These are phyloP conservation scores for Hypoxylon fuscum DNA, from an alignment of 495 filamentous ascomycete genomes.

Conservation along the genomic window DNA sequence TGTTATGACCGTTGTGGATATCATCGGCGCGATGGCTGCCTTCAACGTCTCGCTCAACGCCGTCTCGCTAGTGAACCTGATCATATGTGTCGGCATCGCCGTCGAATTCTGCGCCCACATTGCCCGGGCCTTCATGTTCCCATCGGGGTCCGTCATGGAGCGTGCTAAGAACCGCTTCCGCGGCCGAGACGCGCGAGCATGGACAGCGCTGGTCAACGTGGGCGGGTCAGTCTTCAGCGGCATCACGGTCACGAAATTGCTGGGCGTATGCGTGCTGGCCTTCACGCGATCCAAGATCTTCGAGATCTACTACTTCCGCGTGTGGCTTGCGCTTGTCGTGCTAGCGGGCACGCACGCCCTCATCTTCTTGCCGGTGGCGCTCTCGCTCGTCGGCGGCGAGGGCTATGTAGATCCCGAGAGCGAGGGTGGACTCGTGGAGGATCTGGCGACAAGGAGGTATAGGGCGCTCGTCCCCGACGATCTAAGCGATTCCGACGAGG, in stretches of 20 bases:
- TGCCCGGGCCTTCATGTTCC: constrained; percentile 95
- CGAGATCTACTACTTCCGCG: constrained; percentile 97
- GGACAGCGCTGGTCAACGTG: constrained; percentile 92
- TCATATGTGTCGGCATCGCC: constrained; percentile 94
- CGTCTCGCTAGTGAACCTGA: constrained; percentile 93
- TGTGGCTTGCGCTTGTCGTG: constrained; percentile 90
- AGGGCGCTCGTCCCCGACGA: constrained; percentile 54
- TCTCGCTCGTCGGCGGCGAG: constrained; percentile 86
- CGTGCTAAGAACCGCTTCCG: constrained; percentile 72
- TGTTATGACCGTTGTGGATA: constrained; percentile 91
- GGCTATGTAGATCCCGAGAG: constrained; percentile 87
- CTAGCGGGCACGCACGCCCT: constrained; percentile 91
- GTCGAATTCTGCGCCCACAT: constrained; percentile 99
- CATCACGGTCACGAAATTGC: constrained; percentile 93
- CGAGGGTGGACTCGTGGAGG: constrained; percentile 85
- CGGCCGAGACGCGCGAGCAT: constrained; percentile 83
- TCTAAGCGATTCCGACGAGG: constrained; percentile 52
- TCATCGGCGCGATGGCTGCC: constrained; percentile 92
- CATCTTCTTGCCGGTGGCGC: constrained; percentile 88
- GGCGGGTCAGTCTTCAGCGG: constrained; percentile 94
- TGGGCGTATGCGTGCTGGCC: constrained; percentile 91
- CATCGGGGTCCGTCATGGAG: constrained; percentile 77
- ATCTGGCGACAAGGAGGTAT: constrained; percentile 65
- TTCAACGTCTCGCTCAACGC: constrained; percentile 93
- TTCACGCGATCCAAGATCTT: constrained; percentile 99